A percentile compares a stretch with the other conserved stretches of the same genome.
phyloP scores from a whole-genome alignment of 805 yeast genomes.

The Lipomyces starkeyi region DNA sequence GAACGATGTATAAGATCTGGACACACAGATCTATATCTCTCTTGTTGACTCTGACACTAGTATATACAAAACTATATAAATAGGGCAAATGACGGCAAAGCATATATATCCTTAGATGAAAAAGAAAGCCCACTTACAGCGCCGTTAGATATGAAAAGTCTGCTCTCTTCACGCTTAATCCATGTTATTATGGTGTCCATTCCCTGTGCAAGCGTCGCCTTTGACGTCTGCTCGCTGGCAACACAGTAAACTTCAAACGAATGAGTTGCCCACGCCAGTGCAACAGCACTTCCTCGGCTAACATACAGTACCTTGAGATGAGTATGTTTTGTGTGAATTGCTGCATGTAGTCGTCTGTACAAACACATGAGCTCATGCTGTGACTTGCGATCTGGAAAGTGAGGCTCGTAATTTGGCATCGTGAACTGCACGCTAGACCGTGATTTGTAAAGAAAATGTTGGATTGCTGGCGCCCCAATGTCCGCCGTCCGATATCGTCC shows the following conservation, averaged over 20 bases:
- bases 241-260: constrained; percentile 67
- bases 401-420: constrained; percentile 52
- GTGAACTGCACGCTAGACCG: constrained; percentile 70
- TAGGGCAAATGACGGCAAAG: constrained; percentile 27
- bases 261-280: constrained; percentile 62
- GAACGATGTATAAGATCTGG: background rate
- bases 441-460: constrained; percentile 83
- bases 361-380: constrained; percentile 41
- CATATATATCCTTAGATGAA: constrained; percentile 26
- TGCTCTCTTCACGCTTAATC: constrained; percentile 73
- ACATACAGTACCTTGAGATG: constrained; percentile 43
- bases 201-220: constrained; percentile 62
- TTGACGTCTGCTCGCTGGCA: constrained; percentile 62
- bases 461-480: constrained; percentile 61
- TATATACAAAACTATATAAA: constrained; percentile 14
- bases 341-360: constrained; percentile 50
- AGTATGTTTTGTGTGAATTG: constrained; percentile 41
- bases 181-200: constrained; percentile 72
- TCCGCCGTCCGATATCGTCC: constrained; percentile 56
- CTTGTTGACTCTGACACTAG: background rate
- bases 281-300: constrained; percentile 43
- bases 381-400: constrained; percentile 40
- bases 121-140: constrained; percentile 39
- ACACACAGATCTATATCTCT: background rate
- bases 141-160: constrained; percentile 47